phyloP scores from a whole-genome alignment of 345 rosid genomes.

The Carallia brachiata region DNA sequence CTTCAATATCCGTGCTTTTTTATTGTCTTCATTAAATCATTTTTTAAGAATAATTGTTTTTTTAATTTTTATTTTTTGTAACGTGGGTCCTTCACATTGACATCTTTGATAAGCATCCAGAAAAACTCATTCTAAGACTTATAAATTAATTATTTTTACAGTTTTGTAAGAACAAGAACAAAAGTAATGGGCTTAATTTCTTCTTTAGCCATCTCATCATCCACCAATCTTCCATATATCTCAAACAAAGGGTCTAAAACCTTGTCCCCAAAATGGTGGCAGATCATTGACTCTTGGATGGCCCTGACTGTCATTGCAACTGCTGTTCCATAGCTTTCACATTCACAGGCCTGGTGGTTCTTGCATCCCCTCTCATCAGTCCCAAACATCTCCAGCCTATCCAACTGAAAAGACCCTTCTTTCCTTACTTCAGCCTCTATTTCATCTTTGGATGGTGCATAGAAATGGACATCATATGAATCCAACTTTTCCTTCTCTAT shows the following conservation, averaged over 20 bases:
- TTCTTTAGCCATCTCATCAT: conserved; percentile 54
- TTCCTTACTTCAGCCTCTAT: conserved; percentile 54
- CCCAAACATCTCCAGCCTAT: conserved; percentile 54
- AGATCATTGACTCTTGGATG: conserved; percentile 74
- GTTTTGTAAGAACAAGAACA: conserved; percentile 55
- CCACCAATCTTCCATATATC: conserved; percentile 49
- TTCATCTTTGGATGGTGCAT: conserved; percentile 67
- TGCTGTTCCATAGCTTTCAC: conserved; percentile 50
- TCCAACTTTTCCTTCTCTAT: conserved; percentile 66
- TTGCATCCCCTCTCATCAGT: conserved; percentile 27
- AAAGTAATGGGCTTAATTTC: conserved; percentile 65
- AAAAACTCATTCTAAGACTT: too few species aligned
- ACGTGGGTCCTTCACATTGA: too few species aligned
- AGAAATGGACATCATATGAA: conserved; percentile 70
- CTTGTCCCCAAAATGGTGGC: conserved; percentile 63
- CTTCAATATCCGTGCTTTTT: too few species aligned
- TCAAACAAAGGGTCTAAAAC: conserved; percentile 64
- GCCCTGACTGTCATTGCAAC: conserved; percentile 82
- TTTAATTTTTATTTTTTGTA: too few species aligned
- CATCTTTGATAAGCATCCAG: too few species aligned
- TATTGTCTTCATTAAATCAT: too few species aligned
- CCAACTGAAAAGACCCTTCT: conserved; percentile 58
- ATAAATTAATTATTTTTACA: conserved; percentile 20
- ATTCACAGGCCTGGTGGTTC: conserved; percentile 19
- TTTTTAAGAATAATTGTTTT: too few species aligned